Conservation (phyloP, 192 early-diverging fungal genomes). For the Allomyces macrogynus region DNA sequence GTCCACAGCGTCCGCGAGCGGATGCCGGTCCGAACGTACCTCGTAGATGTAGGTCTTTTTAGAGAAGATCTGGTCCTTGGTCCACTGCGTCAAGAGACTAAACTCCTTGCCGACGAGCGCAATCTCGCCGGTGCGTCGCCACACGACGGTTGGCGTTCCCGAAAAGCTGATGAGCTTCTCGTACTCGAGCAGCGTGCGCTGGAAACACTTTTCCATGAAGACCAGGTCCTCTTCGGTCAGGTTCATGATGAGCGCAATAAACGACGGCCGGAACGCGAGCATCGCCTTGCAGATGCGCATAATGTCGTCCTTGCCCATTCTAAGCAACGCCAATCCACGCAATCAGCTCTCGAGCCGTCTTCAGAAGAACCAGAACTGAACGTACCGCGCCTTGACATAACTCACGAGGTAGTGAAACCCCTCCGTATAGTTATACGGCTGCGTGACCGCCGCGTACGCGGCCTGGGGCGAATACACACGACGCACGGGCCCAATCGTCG, state of each 20-base stretch:
- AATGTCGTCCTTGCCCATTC: conserved; percentile 71
- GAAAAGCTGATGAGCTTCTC: conserved; percentile 89
- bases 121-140: conserved; percentile 92
- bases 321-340: conserved; percentile 5
- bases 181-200: conserved; percentile 79
- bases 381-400: conserved; percentile 50
- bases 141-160: conserved; percentile 88
- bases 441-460: conserved; percentile 57
- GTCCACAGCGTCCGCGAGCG: too few species aligned
- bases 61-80: conserved; percentile 56
- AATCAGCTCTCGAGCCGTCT: too few species aligned
- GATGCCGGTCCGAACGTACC: too few species aligned
- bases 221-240: conserved; percentile 81
- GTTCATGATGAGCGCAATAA: conserved; percentile 85
- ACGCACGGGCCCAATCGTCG: conserved; percentile 2
- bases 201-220: conserved; percentile 94
- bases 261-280: conserved; percentile 75
- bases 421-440: conserved; percentile 78
- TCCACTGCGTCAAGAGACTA: conserved; percentile 79
- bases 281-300: conserved; percentile 76
- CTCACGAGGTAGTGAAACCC: conserved; percentile 82
- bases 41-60: conserved; percentile 70
- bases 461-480: conserved; percentile 33
- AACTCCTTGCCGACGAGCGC: conserved; percentile 92
- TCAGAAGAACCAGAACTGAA: neutral